These are phyloP conservation scores for Physcomitrium patens DNA, from an alignment of 225 moss, liverwort and hornwort species.

Conservation along the genomic window DNA sequence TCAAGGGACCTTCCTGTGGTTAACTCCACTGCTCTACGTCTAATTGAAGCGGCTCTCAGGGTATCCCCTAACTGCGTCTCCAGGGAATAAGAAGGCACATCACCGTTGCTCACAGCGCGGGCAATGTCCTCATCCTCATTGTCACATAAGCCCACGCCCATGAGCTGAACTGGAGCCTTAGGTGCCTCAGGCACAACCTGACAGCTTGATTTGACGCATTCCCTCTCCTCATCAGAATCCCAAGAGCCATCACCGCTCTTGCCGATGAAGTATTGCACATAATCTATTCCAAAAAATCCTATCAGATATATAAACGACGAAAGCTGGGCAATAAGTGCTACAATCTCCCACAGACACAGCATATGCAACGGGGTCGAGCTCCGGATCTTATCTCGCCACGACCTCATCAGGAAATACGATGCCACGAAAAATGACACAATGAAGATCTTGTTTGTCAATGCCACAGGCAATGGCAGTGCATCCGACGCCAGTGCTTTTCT, in stretches of 20 bases:
- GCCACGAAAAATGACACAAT: conserved; percentile 86
- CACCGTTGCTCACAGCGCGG: conserved; percentile 64
- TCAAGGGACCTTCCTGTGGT: conserved; percentile 64
- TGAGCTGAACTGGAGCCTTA: conserved; percentile 64
- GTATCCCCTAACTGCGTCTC: conserved; percentile 78
- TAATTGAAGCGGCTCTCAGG: conserved; percentile 61
- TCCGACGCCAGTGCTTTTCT: conserved; percentile 81
- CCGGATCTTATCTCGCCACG: conserved; percentile 95
- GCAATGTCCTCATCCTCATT: conserved; percentile 77
- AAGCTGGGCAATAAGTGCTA: conserved; percentile 75
- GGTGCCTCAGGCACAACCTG: conserved; percentile 36
- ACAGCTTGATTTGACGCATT: conserved; percentile 53
- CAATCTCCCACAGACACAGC: conserved; percentile 86
- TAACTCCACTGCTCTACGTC: conserved; percentile 79
- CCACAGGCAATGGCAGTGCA: conserved; percentile 89
- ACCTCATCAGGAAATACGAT: conserved; percentile 85
- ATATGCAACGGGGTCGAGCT: conserved; percentile 89
- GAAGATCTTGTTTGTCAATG: conserved; percentile 91
- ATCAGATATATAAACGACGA: conserved; percentile 91
- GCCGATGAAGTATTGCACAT: conserved; percentile 83
- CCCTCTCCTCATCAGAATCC: conserved; percentile 84
- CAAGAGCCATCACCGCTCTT: conserved; percentile 66
- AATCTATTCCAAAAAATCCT: conserved; percentile 95
- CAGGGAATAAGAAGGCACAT: conserved; percentile 64
- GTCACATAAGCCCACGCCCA: conserved; percentile 49